Evolutionary conservation across 495 filamentous ascomycete genomes (phyloP).

Genomic region (Lasiosphaeria hispida): DNA sequence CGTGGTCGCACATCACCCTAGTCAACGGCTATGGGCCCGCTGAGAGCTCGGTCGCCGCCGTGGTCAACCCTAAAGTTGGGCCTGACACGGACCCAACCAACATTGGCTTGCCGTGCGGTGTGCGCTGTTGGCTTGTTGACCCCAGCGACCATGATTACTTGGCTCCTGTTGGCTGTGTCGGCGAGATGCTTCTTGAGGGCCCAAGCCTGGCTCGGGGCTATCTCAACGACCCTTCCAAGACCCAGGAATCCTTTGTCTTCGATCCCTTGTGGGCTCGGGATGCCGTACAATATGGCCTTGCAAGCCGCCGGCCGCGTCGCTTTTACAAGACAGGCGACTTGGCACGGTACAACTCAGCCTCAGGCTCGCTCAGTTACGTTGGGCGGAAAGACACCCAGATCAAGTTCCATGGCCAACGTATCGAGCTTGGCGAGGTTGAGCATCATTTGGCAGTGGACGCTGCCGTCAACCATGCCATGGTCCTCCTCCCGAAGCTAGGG

Average conservation of each 20-base stretch:
- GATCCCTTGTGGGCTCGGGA: slow-evolving; percentile 10
- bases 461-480: slow-evolving; percentile 39
- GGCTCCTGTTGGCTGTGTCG: slow-evolving; percentile 65
- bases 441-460: slow-evolving; percentile 36
- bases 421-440: slow-evolving; percentile 53
- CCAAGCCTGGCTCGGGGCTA: slow-evolving; percentile 55
- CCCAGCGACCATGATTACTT: slow-evolving; percentile 53
- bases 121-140: slow-evolving; percentile 55
- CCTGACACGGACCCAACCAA: slow-evolving; percentile 17
- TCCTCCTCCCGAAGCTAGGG: slow-evolving; percentile 44
- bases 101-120: slow-evolving; percentile 22
- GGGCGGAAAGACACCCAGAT: slow-evolving; percentile 36
- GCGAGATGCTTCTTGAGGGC: slow-evolving; percentile 78
- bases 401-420: slow-evolving; percentile 40
- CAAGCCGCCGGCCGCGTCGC: too few relatives aligned
- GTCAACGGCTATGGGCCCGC: slow-evolving; percentile 36
- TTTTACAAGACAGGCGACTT: slow-evolving; percentile 63
- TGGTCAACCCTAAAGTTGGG: slow-evolving; percentile 21
- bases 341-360: slow-evolving; percentile 50
- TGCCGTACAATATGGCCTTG: not conserved
- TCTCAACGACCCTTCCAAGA: slow-evolving; percentile 65
- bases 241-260: slow-evolving; percentile 47
- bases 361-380: slow-evolving; percentile 52
- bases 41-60: slow-evolving; percentile 27
- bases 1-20: slow-evolving; percentile 26